Evolutionary conservation across 495 filamentous ascomycete genomes (phyloP).

Genomic region (Platismatia glauca): DNA sequence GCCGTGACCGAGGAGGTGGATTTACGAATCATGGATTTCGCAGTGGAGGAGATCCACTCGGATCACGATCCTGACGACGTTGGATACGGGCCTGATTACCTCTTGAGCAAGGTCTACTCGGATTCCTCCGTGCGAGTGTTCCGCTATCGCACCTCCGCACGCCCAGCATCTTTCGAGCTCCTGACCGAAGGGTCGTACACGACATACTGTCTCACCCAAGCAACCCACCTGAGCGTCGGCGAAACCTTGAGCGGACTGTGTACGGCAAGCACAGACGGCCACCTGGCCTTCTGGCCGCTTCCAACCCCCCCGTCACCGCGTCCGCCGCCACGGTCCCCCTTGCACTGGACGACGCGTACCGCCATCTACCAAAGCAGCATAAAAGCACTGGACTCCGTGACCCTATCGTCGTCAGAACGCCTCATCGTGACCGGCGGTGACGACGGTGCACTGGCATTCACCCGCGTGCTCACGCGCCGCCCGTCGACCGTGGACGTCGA

Average conservation of each 20-base stretch:
- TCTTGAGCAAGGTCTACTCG: conserved; percentile 62
- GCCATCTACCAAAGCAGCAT: conserved; percentile 68
- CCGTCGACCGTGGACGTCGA: not conserved
- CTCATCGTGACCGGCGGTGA: conserved; percentile 72
- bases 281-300: conserved; percentile 47
- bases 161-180: conserved; percentile 41
- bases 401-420: conserved; percentile 30
- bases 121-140: conserved; percentile 69
- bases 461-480: conserved; percentile 24
- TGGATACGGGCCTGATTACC: conserved; percentile 24
- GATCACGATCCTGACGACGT: conserved; percentile 12
- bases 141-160: conserved; percentile 39
- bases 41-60: conserved; percentile 34
- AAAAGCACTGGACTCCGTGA: conserved; percentile 42
- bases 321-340: conserved; percentile 10
- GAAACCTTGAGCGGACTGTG: conserved; percentile 29
- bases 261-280: conserved; percentile 56
- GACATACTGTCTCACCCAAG: conserved; percentile 71
- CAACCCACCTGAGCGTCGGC: conserved; percentile 39
- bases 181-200: conserved; percentile 56
- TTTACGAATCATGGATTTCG: conserved; percentile 68
- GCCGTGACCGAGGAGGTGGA: conserved; percentile 55
- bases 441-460: conserved; percentile 65
- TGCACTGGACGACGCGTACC: not conserved
- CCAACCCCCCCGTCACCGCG: not conserved